phyloP scores from a whole-genome alignment of 257 asterid genomes.

The Solanum medicagineum region DNA sequence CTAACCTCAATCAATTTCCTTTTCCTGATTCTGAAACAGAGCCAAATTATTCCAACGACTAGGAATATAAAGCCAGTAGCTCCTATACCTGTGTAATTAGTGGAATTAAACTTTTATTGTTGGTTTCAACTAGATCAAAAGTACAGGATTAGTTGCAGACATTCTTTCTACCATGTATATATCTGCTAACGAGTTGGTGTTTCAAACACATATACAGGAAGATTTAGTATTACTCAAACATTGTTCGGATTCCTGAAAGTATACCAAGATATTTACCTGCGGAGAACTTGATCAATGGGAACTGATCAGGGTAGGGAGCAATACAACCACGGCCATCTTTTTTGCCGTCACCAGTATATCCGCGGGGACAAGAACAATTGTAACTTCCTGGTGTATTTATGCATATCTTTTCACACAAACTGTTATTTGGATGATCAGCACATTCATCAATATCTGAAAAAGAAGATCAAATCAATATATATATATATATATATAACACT shows the following conservation, averaged over 20 bases:
- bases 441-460: conserved; percentile 47
- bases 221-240: background rate
- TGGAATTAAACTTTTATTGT: background rate
- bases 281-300: conserved; percentile 34
- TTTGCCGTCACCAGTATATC: conserved; percentile 32
- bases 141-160: background rate
- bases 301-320: conserved; percentile 12
- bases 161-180: background rate
- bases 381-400: conserved; percentile 21
- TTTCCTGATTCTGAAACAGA: background rate
- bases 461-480: background rate
- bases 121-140: background rate
- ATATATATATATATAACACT: background rate
- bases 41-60: background rate
- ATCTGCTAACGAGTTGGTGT: background rate
- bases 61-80: background rate
- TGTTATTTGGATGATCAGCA: background rate
- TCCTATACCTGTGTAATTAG: background rate
- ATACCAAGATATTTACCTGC: conserved; percentile 13
- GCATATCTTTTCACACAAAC: conserved; percentile 34
- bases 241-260: background rate
- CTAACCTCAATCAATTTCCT: background rate
- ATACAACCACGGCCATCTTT: conserved; percentile 36
- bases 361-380: conserved; percentile 34
- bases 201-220: background rate